Conservation (phyloP, 2,329 filamentous ascomycete genomes). For the Annulohypoxylon truncatum region DNA sequence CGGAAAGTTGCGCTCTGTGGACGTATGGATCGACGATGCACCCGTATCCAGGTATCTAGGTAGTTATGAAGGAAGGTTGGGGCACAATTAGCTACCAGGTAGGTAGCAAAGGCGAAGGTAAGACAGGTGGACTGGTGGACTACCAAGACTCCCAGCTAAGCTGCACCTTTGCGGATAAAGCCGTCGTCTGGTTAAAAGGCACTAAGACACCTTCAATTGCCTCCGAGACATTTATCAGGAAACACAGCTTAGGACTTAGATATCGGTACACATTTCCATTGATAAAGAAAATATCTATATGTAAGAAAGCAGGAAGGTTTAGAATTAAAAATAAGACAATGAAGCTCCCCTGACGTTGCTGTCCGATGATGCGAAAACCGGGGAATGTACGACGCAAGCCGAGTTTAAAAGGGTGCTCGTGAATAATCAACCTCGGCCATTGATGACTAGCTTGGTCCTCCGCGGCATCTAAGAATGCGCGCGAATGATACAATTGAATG, state of each 20-base stretch:
- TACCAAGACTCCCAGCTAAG: neutral
- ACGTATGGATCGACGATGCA: conserved; percentile 21
- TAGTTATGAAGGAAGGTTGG: neutral
- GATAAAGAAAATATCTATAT: conserved; percentile 1
- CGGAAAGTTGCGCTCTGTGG: conserved; percentile 5
- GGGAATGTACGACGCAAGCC: conserved; percentile 26
- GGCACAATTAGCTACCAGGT: conserved; percentile 8
- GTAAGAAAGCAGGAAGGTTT: neutral
- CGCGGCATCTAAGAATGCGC: conserved; percentile 38
- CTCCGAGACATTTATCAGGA: conserved; percentile 29
- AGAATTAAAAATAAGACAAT: conserved; percentile 19
- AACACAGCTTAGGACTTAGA: conserved; percentile 1
- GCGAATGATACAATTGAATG: conserved; percentile 20
- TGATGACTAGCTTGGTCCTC: conserved; percentile 25
- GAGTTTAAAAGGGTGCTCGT: conserved; percentile 39
- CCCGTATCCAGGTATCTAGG: conserved; percentile 11
- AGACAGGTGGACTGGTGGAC: neutral
- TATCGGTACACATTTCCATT: conserved; percentile 20
- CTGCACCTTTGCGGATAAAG: conserved; percentile 37
- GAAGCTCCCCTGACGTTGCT: conserved; percentile 37
- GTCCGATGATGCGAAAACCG: conserved; percentile 35
- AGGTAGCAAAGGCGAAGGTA: conserved; percentile 1
- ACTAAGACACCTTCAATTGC: conserved; percentile 26
- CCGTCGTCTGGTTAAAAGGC: conserved; percentile 41
- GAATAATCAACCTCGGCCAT: conserved; percentile 49